Evolutionary conservation across 805 yeast genomes (phyloP).

Genomic region (Candida germanica): DNA sequence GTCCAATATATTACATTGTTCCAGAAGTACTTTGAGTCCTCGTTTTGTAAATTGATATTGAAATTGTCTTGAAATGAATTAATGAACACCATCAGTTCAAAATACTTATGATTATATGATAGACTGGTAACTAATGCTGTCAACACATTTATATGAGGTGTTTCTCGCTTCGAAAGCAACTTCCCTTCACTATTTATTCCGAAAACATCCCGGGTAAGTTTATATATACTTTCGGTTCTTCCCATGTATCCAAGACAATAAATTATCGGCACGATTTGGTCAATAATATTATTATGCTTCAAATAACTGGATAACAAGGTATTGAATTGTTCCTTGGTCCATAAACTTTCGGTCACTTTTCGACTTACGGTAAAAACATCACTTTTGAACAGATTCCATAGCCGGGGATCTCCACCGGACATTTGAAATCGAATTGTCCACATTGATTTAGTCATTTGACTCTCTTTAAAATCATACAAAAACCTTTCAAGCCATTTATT

Average conservation of each 20-base stretch:
- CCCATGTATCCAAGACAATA: conserved; percentile 30
- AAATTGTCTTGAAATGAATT: conserved; percentile 34
- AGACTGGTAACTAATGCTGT: conserved; percentile 30
- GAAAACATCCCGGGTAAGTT: conserved; percentile 27
- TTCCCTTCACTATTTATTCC: conserved; percentile 28
- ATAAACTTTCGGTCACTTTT: conserved; percentile 10
- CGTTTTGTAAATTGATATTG: conserved; percentile 16
- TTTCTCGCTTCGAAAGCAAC: conserved; percentile 4
- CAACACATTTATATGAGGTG: conserved; percentile 24
- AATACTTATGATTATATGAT: conserved; percentile 30
- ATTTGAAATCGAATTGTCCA: conserved; percentile 36
- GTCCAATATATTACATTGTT: conserved; percentile 37
- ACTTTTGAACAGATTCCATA: conserved; percentile 25
- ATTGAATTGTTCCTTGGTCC: not conserved
- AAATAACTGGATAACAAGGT: conserved; percentile 5
- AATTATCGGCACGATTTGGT: conserved; percentile 27
- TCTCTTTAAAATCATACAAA: conserved; percentile 19
- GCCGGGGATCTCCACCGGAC: conserved; percentile 29
- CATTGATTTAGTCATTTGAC: conserved; percentile 27
- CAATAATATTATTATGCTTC: conserved; percentile 13
- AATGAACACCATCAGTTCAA: conserved; percentile 31
- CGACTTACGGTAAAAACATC: conserved; percentile 13
- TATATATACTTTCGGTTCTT: conserved; percentile 18
- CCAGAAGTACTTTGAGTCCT: conserved; percentile 29
- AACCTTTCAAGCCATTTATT: conserved; percentile 37